Evolutionary conservation across 2,329 filamentous ascomycete genomes (phyloP).

Genomic region (Stachybotrys chlorohalonatus): DNA sequence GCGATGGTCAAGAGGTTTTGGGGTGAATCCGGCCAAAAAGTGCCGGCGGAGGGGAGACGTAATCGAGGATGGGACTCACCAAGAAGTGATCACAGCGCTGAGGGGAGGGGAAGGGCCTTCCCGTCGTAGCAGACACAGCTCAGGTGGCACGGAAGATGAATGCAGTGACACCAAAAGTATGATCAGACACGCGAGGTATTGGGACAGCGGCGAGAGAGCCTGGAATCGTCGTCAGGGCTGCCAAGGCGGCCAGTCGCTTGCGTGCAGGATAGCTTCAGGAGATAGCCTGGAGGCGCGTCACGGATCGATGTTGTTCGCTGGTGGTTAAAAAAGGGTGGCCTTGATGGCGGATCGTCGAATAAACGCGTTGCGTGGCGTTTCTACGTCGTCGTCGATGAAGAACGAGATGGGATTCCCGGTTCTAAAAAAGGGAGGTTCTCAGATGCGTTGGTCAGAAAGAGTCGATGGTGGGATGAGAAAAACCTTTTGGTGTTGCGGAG

Average conservation of each 20-base stretch:
- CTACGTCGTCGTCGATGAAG: conserved; percentile 6
- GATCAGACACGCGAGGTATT: neutral
- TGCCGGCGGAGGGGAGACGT: conserved; percentile 1
- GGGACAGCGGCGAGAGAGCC: neutral
- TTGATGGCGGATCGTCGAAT: neutral
- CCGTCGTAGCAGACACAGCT: neutral
- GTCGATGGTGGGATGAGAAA: neutral
- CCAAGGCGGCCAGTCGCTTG: conserved; percentile 19
- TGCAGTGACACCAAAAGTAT: neutral
- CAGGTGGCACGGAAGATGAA: neutral
- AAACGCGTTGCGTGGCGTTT: neutral
- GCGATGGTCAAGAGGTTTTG: neutral
- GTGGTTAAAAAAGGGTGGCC: neutral
- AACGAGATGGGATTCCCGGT: neutral
- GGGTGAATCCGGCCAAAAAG: neutral
- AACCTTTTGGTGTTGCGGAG: neutral
- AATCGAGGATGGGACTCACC: conserved; percentile 20
- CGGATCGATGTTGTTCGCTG: neutral
- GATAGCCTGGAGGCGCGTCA: neutral
- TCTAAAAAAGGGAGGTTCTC: conserved; percentile 1
- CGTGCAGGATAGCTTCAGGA: conserved; percentile 6
- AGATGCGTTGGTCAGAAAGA: neutral
- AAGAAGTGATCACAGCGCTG: conserved; percentile 31
- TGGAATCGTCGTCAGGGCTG: conserved; percentile 20
- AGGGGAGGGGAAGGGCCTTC: conserved; percentile 7